Evolutionary conservation across 345 rosid genomes (phyloP).

Genomic region (Boechera stricta): DNA sequence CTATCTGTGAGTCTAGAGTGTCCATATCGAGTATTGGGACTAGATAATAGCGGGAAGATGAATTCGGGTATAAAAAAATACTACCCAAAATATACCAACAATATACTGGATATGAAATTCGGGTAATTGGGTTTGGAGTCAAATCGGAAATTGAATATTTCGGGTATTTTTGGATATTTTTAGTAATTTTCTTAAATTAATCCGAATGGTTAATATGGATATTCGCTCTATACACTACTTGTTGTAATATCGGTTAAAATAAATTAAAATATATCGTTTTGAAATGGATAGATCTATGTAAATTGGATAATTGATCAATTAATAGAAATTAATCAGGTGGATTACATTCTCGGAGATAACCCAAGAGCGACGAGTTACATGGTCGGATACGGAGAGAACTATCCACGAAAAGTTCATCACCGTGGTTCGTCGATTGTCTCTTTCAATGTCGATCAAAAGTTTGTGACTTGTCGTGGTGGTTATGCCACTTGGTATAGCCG

Average conservation of each 20-base stretch:
- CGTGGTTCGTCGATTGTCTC: constrained; percentile 92
- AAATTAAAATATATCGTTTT: background rate
- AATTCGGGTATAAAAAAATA: too few species aligned
- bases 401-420: constrained; percentile 87
- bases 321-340: constrained; percentile 55
- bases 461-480: constrained; percentile 87
- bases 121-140: too few species aligned
- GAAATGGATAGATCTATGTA: background rate
- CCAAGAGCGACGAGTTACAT: constrained; percentile 96
- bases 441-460: constrained; percentile 57
- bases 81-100: too few species aligned
- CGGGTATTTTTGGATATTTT: background rate
- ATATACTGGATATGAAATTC: too few species aligned
- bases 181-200: background rate
- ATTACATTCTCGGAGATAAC: constrained; percentile 93
- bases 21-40: too few species aligned
- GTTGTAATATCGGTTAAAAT: background rate
- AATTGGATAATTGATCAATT: background rate
- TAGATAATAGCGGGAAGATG: too few species aligned
- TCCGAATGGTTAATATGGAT: background rate
- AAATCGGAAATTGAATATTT: too few species aligned
- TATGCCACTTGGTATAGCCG: constrained; percentile 83
- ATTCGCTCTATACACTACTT: background rate
- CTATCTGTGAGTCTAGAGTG: too few species aligned
- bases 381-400: constrained; percentile 93